A percentile compares a stretch with the other conserved stretches of the same genome.
phyloP scores from a whole-genome alignment of 805 yeast species.

The Wickerhamomyces mucosus region DNA sequence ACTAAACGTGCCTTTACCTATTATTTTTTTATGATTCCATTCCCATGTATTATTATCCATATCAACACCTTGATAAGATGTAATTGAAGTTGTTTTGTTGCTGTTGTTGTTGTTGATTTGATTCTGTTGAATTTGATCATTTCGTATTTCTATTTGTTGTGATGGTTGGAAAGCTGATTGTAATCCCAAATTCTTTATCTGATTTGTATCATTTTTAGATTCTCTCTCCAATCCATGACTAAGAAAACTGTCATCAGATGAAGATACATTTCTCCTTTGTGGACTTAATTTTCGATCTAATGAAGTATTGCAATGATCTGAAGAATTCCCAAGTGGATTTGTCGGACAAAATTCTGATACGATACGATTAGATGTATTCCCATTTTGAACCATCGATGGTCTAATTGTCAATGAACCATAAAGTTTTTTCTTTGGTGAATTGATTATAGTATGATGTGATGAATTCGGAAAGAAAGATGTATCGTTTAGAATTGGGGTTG shows the following conservation, averaged over 20 bases:
- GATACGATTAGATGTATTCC: slow-evolving; percentile 15
- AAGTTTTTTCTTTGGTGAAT: slow-evolving; percentile 4
- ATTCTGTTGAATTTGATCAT: neutral
- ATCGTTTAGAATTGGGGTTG: slow-evolving; percentile 31
- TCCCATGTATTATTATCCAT: slow-evolving; percentile 5
- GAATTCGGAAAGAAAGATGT: slow-evolving; percentile 2
- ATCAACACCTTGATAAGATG: slow-evolving; percentile 12
- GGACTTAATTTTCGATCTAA: slow-evolving; percentile 6
- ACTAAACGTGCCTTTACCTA: slow-evolving; percentile 67
- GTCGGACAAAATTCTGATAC: slow-evolving; percentile 29
- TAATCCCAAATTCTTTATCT: neutral
- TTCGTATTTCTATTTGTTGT: neutral
- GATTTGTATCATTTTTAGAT: neutral
- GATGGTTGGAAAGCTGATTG: neutral
- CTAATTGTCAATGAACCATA: slow-evolving; percentile 13
- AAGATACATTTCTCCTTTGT: slow-evolving; percentile 13
- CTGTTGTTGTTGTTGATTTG: neutral
- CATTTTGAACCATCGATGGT: slow-evolving; percentile 4
- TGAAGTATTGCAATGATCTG: neutral
- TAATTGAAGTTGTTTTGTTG: neutral
- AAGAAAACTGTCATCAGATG: slow-evolving; percentile 2
- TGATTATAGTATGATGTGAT: neutral
- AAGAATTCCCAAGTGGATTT: slow-evolving; percentile 5
- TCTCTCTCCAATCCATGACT: slow-evolving; percentile 8
- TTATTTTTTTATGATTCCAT: slow-evolving; percentile 29